Evolutionary conservation across 106 monocot species (phyloP).

Genomic region (Alisma plantagoaquatica): DNA sequence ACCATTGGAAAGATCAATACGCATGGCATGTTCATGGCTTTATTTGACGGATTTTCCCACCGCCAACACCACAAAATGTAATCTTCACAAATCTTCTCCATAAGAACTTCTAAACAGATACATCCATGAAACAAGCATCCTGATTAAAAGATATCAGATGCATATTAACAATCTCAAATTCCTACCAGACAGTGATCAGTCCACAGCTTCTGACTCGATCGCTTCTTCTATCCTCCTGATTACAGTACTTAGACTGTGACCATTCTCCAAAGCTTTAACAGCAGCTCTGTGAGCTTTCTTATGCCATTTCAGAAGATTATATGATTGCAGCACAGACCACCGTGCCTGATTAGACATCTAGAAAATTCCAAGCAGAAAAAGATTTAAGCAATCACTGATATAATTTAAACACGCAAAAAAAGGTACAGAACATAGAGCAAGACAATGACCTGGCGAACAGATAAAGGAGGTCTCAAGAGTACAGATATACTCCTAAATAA

Average conservation of each 20-base stretch:
- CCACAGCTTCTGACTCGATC: neutral
- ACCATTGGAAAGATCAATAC: too few relatives aligned
- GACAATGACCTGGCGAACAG: slow-evolving; percentile 12
- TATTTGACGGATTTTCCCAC: too few relatives aligned
- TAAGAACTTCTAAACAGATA: too few relatives aligned
- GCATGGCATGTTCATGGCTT: too few relatives aligned
- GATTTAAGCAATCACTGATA: too few relatives aligned
- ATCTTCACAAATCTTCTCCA: too few relatives aligned
- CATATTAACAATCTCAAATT: too few relatives aligned
- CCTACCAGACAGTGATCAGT: neutral
- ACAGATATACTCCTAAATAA: slow-evolving; percentile 27
- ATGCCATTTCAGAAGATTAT: slow-evolving; percentile 28
- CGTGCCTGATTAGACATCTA: slow-evolving; percentile 33
- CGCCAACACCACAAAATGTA: too few relatives aligned
- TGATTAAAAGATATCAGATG: too few relatives aligned
- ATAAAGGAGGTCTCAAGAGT: slow-evolving; percentile 19
- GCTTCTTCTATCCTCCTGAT: slow-evolving; percentile 31
- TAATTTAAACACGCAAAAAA: too few relatives aligned
- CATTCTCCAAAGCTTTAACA: slow-evolving; percentile 22
- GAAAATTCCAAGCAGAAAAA: too few relatives aligned
- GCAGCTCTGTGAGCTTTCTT: slow-evolving; percentile 22
- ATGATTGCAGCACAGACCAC: slow-evolving; percentile 27
- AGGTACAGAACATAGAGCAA: neutral
- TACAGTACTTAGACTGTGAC: slow-evolving; percentile 18
- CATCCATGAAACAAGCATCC: too few relatives aligned